Percentiles rank a stretch among this genome's conserved stretches.
Conservation (phyloP, 2,329 filamentous ascomycete species). For the Zasmidium angulare region DNA sequence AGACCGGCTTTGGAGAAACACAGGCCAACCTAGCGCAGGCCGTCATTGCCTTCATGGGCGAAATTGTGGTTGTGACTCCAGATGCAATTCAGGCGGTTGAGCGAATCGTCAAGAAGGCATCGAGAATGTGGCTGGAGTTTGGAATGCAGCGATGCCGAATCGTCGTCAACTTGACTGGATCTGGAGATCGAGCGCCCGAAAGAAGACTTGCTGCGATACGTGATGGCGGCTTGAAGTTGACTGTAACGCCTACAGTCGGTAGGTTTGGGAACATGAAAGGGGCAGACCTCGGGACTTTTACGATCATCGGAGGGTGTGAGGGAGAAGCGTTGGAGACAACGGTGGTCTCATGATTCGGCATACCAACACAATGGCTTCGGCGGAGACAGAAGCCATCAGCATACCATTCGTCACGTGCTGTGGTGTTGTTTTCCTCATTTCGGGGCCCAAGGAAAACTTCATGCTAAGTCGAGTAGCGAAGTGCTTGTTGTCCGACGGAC, state of each 20-base stretch:
- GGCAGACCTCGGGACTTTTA: background rate
- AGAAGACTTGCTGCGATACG: background rate
- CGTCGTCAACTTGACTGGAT: background rate
- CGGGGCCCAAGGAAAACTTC: too few relatives aligned
- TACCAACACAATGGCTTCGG: too few relatives aligned
- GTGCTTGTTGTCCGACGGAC: too few relatives aligned
- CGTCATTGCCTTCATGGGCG: background rate
- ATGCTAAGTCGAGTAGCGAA: too few relatives aligned
- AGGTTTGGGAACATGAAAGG: constrained; percentile 2
- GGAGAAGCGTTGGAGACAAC: background rate
- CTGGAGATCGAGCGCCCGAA: background rate
- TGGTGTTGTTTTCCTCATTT: too few relatives aligned
- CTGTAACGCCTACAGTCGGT: background rate
- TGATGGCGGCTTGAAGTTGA: background rate
- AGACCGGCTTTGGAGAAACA: background rate
- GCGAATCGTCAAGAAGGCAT: background rate
- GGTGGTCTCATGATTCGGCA: too few relatives aligned
- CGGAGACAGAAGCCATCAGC: too few relatives aligned
- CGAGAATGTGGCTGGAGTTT: constrained; percentile 7
- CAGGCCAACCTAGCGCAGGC: background rate
- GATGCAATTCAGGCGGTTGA: background rate
- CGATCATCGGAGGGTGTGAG: background rate
- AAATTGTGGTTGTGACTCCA: background rate
- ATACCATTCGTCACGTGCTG: too few relatives aligned
- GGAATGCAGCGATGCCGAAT: constrained; percentile 4